phyloP scores from a whole-genome alignment of 192 early-diverging fungal genomes.

The Powellomyces hirtus region DNA sequence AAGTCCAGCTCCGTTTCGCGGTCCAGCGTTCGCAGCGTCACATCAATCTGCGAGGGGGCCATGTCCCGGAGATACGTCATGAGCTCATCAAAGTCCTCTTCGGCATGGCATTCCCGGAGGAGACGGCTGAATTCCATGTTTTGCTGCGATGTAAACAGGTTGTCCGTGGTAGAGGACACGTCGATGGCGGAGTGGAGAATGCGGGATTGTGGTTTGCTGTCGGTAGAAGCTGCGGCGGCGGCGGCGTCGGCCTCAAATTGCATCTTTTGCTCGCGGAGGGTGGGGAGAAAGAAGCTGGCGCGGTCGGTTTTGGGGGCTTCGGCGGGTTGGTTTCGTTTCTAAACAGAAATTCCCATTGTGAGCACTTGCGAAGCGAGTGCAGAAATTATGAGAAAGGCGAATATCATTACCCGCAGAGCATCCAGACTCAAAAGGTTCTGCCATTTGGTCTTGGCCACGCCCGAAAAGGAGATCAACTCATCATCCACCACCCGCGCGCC shows the following conservation, averaged over 20 bases:
- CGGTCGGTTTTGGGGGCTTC: slow-evolving; percentile 86
- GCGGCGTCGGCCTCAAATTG: neutral
- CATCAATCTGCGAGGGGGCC: neutral
- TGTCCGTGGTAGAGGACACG: slow-evolving; percentile 51
- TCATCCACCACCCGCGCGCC: slow-evolving; percentile 38
- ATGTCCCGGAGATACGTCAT: neutral
- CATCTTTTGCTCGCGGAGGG: slow-evolving; percentile 54
- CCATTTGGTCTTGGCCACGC: slow-evolving; percentile 81
- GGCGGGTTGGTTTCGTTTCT: slow-evolving; percentile 86
- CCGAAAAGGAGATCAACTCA: slow-evolving; percentile 83
- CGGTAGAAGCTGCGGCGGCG: slow-evolving; percentile 20
- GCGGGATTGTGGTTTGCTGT: slow-evolving; percentile 25
- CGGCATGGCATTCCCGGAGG: slow-evolving; percentile 48
- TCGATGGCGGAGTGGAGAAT: slow-evolving; percentile 30
- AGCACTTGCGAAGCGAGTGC: too few species aligned
- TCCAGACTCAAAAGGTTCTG: slow-evolving; percentile 88
- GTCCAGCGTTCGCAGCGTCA: neutral
- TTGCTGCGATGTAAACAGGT: slow-evolving; percentile 3
- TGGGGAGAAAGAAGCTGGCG: slow-evolving; percentile 93
- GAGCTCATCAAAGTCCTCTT: slow-evolving; percentile 26
- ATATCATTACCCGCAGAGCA: slow-evolving; percentile 67
- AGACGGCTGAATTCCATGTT: slow-evolving; percentile 54
- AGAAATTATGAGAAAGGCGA: neutral
- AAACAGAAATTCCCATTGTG: neutral
- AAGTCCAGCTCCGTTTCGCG: neutral